Evolutionary conservation across 2,329 filamentous ascomycete genomes (phyloP), one percentile per base, ranked within the genome.

Genomic region (Kalaharituber pfeilii): DNA sequence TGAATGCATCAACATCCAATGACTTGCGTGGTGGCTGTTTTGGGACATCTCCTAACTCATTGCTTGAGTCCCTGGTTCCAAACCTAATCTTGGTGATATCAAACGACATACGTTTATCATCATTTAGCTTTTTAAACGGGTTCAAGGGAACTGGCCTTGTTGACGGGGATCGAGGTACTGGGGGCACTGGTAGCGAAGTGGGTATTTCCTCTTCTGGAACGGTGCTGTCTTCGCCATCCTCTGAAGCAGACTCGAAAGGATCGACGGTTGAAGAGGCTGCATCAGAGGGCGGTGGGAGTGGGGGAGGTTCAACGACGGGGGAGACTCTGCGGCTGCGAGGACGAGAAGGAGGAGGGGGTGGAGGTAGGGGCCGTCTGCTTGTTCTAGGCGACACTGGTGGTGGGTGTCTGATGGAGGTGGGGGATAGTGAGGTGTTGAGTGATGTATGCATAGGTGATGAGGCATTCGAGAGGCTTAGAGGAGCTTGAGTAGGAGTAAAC

Each of bases 1-100:
- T 81, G 69, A 91, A 91, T 6, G 84, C 80, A 64, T 86, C 79
- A 1, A 89, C 85, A 64, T 91, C 83, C 59, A 89, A 68, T 0
- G 78, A 73, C 44, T 64, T 60, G 18, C 62, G 54, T 20, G 22
- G 15, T 22, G 42, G 42, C 5, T 15, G 15, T 22, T 22, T 15
- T 1, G 15, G 42, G 13, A 22, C 15, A 1, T 20, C 22, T 20
- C 24, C 24, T n/a, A 36, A n/a, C n/a, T n/a, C n/a, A 9, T n/a
- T 9, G n/a, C 9, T n/a, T 36, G 30, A 9, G 9, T 36, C 30
- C 9, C 30, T n/a, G 25, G 42, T 47, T 13, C 42, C 42, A 47
- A 47, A 47, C 22, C 42, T 15, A 6, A 47, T 20, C 5, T 2
- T 47, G 22, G 42, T 18, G 22, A 47, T 47, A 25, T 47, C 15